Conservation (phyloP, 495 filamentous ascomycete genomes). For the Neurospora sp. region DNA sequence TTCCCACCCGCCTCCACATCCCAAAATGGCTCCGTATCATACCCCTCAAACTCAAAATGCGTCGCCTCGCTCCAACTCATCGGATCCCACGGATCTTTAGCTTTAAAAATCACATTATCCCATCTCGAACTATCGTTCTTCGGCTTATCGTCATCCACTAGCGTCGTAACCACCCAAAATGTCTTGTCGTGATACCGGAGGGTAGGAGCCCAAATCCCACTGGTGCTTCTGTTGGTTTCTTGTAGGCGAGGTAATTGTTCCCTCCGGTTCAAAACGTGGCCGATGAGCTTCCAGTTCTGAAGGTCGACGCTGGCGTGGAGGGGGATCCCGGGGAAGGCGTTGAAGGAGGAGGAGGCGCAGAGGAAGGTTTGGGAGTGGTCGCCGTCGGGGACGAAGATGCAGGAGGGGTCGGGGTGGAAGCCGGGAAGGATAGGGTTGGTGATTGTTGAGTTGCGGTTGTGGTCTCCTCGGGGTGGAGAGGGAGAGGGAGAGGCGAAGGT, state of each 20-base stretch:
- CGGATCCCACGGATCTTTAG: conserved; percentile 23
- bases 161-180: conserved; percentile 35
- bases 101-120: conserved; percentile 37
- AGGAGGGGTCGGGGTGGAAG: conserved; percentile 47
- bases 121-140: conserved; percentile 26
- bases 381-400: conserved; percentile 39
- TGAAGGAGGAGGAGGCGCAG: conserved; percentile 44
- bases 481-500: neutral
- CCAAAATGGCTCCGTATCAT: conserved; percentile 39
- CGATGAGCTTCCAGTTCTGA: conserved; percentile 41
- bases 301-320: conserved; percentile 44
- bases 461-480: neutral
- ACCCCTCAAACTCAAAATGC: conserved; percentile 33
- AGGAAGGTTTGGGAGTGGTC: conserved; percentile 36
- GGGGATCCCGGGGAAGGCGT: conserved; percentile 44
- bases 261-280: conserved; percentile 26
- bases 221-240: conserved; percentile 27
- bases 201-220: conserved; percentile 35
- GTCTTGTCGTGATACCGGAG: conserved; percentile 26
- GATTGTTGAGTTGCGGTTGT: conserved; percentile 23
- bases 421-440: conserved; percentile 45
- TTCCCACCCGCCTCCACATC: conserved; percentile 35
- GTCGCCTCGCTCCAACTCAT: conserved; percentile 25
- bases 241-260: conserved; percentile 8
- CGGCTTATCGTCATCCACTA: conserved; percentile 30